phyloP scores from a whole-genome alignment of 768 basidiomycete genomes.

The Leccinum longicurvipes region DNA sequence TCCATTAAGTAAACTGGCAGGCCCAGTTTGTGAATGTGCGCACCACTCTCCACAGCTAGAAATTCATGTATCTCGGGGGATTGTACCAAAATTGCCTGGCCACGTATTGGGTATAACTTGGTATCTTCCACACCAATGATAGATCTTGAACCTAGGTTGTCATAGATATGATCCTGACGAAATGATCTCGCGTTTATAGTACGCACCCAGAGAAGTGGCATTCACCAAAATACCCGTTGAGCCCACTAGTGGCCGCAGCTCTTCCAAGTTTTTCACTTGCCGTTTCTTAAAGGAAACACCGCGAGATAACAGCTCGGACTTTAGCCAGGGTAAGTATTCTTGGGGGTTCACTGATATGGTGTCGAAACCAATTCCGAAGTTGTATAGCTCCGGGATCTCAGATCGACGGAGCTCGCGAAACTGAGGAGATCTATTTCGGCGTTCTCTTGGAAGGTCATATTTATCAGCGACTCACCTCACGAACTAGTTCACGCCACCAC shows the following conservation, averaged over 20 bases:
- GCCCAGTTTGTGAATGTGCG: conserved; percentile 1
- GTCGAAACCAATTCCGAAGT: conserved; percentile 41
- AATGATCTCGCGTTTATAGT: background rate
- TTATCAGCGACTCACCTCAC: conserved; percentile 32
- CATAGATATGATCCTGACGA: background rate
- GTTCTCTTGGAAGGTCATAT: background rate
- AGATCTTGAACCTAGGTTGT: conserved; percentile 53
- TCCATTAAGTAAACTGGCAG: background rate
- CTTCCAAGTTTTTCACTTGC: conserved; percentile 42
- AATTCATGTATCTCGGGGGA: conserved; percentile 58
- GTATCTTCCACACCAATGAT: conserved; percentile 82
- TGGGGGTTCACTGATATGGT: conserved; percentile 51
- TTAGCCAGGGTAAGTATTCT: conserved; percentile 49
- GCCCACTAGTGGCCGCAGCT: conserved; percentile 40
- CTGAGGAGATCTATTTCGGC: conserved; percentile 19
- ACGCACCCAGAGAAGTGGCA: conserved; percentile 51
- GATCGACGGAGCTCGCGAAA: conserved; percentile 30
- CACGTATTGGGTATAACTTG: conserved; percentile 70
- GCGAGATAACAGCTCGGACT: conserved; percentile 33
- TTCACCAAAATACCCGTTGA: conserved; percentile 47
- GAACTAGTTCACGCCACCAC: conserved; percentile 41
- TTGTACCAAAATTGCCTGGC: conserved; percentile 76
- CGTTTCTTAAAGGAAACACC: conserved; percentile 45
- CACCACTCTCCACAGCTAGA: conserved; percentile 25
- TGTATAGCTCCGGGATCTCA: conserved; percentile 34